phyloP scores from a whole-genome alignment of 176 grass and related monocot genomes.

The Aegilops tauschii region DNA sequence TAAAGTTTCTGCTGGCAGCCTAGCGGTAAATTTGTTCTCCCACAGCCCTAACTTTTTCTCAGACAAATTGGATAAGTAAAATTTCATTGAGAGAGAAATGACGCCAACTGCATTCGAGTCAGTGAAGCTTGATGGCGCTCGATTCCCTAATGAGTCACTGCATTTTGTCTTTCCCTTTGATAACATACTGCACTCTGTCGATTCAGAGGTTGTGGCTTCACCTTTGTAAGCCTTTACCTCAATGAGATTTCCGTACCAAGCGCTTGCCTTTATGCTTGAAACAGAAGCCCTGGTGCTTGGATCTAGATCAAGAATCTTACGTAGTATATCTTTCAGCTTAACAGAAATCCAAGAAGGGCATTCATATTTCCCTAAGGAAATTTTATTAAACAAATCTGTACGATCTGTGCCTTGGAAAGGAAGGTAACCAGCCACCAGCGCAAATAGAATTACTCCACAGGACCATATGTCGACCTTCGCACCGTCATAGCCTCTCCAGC shows the following conservation, averaged over 20 bases:
- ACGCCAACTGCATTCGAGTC: constrained; percentile 56
- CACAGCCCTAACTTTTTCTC: constrained; percentile 18
- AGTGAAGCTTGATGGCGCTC: background rate
- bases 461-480: constrained; percentile 54
- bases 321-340: constrained; percentile 39
- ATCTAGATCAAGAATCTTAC: constrained; percentile 48
- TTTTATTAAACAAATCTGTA: constrained; percentile 52
- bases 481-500: constrained; percentile 44
- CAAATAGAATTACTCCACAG: constrained; percentile 53
- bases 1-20: constrained; percentile 20
- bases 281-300: constrained; percentile 36
- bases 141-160: background rate
- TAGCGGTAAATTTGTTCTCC: constrained; percentile 34
- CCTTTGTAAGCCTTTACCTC: constrained; percentile 6
- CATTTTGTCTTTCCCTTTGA: background rate
- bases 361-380: constrained; percentile 40
- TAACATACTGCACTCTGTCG: background rate
- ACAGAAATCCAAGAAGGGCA: constrained; percentile 37
- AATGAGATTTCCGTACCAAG: constrained; percentile 37
- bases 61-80: constrained; percentile 51
- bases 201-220: constrained; percentile 25
- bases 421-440: constrained; percentile 50
- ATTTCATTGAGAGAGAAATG: constrained; percentile 51
- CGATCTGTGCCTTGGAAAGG: constrained; percentile 43
- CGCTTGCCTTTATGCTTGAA: constrained; percentile 36